Evolutionary conservation across 2,329 filamentous ascomycete genomes (phyloP).

Genomic region (Venturia carpophila): DNA sequence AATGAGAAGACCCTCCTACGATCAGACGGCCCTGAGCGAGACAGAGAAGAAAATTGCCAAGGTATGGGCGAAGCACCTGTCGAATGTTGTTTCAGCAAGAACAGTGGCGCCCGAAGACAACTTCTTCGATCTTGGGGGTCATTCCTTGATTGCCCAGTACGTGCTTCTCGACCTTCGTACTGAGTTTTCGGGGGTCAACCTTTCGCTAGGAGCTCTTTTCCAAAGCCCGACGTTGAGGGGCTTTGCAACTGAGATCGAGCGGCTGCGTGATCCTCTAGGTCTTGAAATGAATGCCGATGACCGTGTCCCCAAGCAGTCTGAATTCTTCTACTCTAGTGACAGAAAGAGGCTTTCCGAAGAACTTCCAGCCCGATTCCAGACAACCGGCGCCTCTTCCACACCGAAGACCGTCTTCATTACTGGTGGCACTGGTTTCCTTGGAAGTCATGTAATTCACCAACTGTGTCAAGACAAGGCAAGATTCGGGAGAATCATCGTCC

Average conservation of each 20-base stretch:
- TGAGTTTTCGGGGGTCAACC: slow-evolving; percentile 53
- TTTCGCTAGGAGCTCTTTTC: slow-evolving; percentile 66
- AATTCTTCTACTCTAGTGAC: slow-evolving; percentile 47
- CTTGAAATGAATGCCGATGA: slow-evolving; percentile 31
- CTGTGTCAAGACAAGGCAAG: slow-evolving; percentile 55
- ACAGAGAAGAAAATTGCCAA: slow-evolving; percentile 61
- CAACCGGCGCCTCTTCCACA: slow-evolving; percentile 27
- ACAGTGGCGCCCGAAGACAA: slow-evolving; percentile 55
- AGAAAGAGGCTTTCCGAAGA: slow-evolving; percentile 40
- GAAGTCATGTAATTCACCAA: slow-evolving; percentile 70
- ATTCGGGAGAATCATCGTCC: slow-evolving; percentile 58
- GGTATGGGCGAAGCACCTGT: slow-evolving; percentile 61
- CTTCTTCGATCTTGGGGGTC: slow-evolving; percentile 76
- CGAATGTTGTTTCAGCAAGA: slow-evolving; percentile 58
- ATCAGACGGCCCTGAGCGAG: slow-evolving; percentile 35
- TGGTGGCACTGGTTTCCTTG: slow-evolving; percentile 84
- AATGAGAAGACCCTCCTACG: slow-evolving; percentile 35
- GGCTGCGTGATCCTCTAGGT: slow-evolving; percentile 41
- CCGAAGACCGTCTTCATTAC: slow-evolving; percentile 68
- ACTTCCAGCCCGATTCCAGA: slow-evolving; percentile 38
- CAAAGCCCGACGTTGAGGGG: slow-evolving; percentile 54
- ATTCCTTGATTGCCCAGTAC: slow-evolving; percentile 73
- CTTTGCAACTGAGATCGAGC: slow-evolving; percentile 47
- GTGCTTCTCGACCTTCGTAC: slow-evolving; percentile 64
- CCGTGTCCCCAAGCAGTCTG: slow-evolving; percentile 34